Conservation (phyloP, 768 basidiomycete species). For the Lentinula lateritia region DNA sequence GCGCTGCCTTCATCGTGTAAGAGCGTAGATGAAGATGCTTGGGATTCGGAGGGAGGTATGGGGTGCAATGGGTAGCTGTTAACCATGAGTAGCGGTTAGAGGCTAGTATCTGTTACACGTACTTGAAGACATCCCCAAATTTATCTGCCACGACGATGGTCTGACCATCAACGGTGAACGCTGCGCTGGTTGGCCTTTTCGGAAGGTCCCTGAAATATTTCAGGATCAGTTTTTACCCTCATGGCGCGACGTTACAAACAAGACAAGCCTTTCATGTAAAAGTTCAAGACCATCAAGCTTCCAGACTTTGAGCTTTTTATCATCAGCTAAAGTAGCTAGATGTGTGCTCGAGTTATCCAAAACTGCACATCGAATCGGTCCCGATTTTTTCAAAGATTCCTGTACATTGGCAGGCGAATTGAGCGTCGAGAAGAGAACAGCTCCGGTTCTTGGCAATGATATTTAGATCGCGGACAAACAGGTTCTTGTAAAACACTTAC, state of each 20-base stretch:
- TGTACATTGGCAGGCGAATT: conserved; percentile 23
- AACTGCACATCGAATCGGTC: conserved; percentile 56
- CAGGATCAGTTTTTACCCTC: background rate
- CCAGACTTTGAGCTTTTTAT: conserved; percentile 81
- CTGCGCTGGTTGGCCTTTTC: conserved; percentile 73
- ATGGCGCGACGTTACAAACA: background rate
- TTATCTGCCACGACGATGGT: conserved; percentile 86
- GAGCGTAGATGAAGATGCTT: background rate
- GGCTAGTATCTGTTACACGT: background rate
- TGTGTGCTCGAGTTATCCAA: conserved; percentile 38
- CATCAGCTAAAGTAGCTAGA: conserved; percentile 66
- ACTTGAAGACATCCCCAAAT: conserved; percentile 92
- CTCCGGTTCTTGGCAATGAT: conserved; percentile 41
- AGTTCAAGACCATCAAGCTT: conserved; percentile 43
- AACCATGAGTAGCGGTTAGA: background rate
- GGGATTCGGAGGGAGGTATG: background rate
- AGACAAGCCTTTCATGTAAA: conserved; percentile 55
- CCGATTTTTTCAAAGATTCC: conserved; percentile 35
- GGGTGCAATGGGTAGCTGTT: conserved; percentile 58
- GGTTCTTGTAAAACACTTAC: conserved; percentile 30
- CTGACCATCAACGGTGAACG: conserved; percentile 53
- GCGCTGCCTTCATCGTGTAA: background rate
- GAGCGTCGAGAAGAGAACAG: conserved; percentile 39
- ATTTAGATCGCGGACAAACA: conserved; percentile 2
- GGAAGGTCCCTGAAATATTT: conserved; percentile 57